A percentile compares a stretch with the other conserved stretches of the same genome.
Evolutionary conservation across 106 monocot species (phyloP).

Genomic region (Alisma plantagoaquatica): DNA sequence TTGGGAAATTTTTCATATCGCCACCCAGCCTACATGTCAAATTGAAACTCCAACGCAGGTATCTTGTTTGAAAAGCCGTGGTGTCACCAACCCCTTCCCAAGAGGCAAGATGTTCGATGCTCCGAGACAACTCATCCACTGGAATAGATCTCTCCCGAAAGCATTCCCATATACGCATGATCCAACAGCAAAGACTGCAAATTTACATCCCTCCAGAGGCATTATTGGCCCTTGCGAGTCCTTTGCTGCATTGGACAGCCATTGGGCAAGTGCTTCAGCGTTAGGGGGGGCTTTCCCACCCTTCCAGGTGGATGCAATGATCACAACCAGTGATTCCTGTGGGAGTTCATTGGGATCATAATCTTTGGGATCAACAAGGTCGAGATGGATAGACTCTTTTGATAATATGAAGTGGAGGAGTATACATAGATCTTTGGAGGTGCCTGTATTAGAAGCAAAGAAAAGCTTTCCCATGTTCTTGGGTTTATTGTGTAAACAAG

Average conservation of each 20-base stretch:
- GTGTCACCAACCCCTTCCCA: constrained; percentile 55
- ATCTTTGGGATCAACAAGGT: constrained; percentile 52
- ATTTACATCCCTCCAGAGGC: constrained; percentile 42
- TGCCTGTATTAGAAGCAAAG: constrained; percentile 69
- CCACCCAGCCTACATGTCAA: too few species aligned
- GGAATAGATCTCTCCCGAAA: constrained; percentile 41
- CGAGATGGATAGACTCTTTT: constrained; percentile 28
- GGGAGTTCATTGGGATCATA: constrained; percentile 90
- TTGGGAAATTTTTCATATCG: too few species aligned
- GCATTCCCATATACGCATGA: constrained; percentile 70
- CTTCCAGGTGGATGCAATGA: constrained; percentile 82
- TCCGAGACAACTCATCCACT: constrained; percentile 74
- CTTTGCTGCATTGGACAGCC: constrained; percentile 68
- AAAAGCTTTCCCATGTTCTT: constrained; percentile 64
- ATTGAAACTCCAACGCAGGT: too few species aligned
- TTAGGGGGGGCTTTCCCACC: constrained; percentile 54
- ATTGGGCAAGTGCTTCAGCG: constrained; percentile 50
- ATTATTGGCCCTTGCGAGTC: constrained; percentile 77
- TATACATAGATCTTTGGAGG: constrained; percentile 60
- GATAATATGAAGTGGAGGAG: constrained; percentile 40
- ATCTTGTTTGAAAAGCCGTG: too few species aligned
- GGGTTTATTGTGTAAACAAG: too few species aligned
- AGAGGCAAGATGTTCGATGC: constrained; percentile 60
- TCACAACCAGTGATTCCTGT: constrained; percentile 50
- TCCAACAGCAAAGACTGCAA: constrained; percentile 93